Evolutionary conservation across 129 eudicot genomes (phyloP), one percentile per base, ranked within the genome.

Genomic region (Artemisia annua): DNA sequence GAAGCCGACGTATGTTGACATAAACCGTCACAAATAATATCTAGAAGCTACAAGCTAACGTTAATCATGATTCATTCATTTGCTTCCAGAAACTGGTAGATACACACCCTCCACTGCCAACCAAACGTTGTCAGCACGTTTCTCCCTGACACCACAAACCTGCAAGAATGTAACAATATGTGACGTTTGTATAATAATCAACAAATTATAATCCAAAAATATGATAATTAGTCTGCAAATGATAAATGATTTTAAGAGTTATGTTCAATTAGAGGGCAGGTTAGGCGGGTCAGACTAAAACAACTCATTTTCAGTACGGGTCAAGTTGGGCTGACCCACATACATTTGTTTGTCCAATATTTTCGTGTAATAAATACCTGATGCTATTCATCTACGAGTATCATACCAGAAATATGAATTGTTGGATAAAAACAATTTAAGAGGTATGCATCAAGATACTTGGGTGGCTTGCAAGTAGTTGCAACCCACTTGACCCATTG

Each of bases 31-130:
- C 46, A 39, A 32, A 24, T 61, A 77, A 30, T 15, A 43, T 63
- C 72, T 63, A 70, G 32, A 63, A 17, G 24, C 50, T 24, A 54
- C 15, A 48, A 52, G 46, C 64, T 64, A 78, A 61, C 28, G 56
- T 56, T 17, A 52, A 54, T 46, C 60, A 6, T 2, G 54, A 55
- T 64, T 43, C 22, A 9, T 24, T 83, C 78, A 87, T 81, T 88
- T 95, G 83, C 81, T 84, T 43, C 70, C 86, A 15, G 83, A 46
- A 44, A 79, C 76, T 16, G 97, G 99, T 58, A 90, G 84, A 81
- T 88, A 95, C 17, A 95, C 91, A 7, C 99, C 99, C 85, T 95
- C 99, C 17, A 95, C 91, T 26, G 95, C 99, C 87, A 88, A 80
- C 99, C 99, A 95, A 67, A 90, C 78, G 71, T 90, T 95, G 75